Percentiles rank a stretch among this genome's conserved stretches.
Conservation (phyloP, 768 basidiomycete genomes). For the Terana coerulea region DNA sequence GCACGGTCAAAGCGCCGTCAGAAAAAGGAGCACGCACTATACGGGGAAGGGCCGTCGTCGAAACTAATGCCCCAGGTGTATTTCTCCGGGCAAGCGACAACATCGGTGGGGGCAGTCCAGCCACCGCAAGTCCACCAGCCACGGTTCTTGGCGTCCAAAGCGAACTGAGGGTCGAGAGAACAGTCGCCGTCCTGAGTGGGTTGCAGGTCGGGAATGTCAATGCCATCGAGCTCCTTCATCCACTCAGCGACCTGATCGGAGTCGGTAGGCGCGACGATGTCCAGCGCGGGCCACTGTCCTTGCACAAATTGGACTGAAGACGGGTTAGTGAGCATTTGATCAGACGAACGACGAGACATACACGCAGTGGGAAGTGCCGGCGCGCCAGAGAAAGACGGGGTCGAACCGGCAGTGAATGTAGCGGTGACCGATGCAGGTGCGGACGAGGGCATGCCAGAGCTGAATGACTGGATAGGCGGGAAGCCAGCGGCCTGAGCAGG, state of each 20-base stretch:
- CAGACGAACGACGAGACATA: conserved; percentile 29
- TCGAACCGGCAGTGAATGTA: conserved; percentile 56
- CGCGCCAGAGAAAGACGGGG: conserved; percentile 60
- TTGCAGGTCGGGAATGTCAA: conserved; percentile 59
- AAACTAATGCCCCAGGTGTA: conserved; percentile 79
- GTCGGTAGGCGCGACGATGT: conserved; percentile 58
- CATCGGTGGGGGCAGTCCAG: conserved; percentile 53
- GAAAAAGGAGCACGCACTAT: conserved; percentile 53
- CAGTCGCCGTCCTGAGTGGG: conserved; percentile 73
- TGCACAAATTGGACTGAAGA: conserved; percentile 41
- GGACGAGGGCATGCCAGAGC: conserved; percentile 58
- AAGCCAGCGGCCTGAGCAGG: conserved; percentile 38
- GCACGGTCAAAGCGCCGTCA: neutral
- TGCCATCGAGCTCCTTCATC: conserved; percentile 74
- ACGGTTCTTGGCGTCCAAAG: conserved; percentile 50
- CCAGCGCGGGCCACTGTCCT: conserved; percentile 59
- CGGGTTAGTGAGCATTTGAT: neutral
- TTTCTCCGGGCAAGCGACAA: conserved; percentile 64
- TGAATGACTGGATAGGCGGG: conserved; percentile 57
- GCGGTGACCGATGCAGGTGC: conserved; percentile 45
- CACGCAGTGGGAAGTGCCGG: conserved; percentile 64
- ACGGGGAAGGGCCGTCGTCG: conserved; percentile 84
- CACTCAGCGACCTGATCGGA: conserved; percentile 64
- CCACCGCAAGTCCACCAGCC: conserved; percentile 95
- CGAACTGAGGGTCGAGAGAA: conserved; percentile 49